These are phyloP conservation scores for Avena sativa DNA, from an alignment of 176 grass and related monocot genomes.

Conservation along the genomic window DNA sequence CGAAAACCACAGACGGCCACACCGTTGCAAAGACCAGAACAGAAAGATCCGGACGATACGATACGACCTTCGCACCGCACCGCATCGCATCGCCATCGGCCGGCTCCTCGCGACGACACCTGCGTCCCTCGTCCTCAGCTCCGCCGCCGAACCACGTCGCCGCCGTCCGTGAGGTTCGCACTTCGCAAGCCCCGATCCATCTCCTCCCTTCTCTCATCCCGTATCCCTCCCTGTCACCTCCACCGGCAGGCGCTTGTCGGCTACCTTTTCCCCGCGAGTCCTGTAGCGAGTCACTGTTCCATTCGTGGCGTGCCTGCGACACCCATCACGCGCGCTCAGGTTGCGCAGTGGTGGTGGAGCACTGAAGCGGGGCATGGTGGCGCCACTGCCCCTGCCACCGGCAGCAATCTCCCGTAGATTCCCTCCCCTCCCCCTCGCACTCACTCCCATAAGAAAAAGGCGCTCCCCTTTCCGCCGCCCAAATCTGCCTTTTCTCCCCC, in stretches of 20 bases:
- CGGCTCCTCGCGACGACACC: background rate
- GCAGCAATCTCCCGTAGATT: conserved; percentile 50
- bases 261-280: background rate
- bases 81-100: background rate
- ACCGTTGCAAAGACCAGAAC: background rate
- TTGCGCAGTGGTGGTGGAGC: conserved; percentile 1
- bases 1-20: background rate
- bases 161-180: conserved; percentile 16
- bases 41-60: conserved; percentile 29
- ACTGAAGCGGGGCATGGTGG: background rate
- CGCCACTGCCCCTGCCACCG: background rate
- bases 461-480: conserved; percentile 46
- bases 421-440: conserved; percentile 28
- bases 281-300: conserved; percentile 23
- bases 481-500: conserved; percentile 46
- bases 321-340: conserved; percentile 21
- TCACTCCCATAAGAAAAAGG: conserved; percentile 41
- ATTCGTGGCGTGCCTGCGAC: conserved; percentile 23
- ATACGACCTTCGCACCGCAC: background rate
- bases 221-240: background rate
- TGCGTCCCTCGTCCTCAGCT: background rate
- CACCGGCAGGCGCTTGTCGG: background rate
- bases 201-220: background rate
- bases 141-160: background rate
- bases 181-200: background rate